Conservation (phyloP, 148 eudicot genomes). For the Suaeda aralocaspica region DNA sequence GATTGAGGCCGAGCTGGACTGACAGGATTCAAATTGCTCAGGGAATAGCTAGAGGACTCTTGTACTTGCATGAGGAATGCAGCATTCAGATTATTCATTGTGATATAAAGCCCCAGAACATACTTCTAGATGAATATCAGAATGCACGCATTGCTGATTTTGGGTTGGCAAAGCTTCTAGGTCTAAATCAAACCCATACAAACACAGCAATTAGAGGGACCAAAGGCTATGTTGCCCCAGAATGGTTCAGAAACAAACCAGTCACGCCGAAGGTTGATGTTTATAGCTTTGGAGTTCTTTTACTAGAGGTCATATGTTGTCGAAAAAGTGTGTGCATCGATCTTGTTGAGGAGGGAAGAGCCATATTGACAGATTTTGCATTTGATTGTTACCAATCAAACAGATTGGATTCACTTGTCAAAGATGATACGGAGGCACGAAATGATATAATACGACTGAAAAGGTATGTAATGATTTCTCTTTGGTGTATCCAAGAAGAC, state of each 20-base stretch:
- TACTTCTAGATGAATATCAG: constrained; percentile 45
- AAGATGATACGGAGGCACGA: constrained; percentile 16
- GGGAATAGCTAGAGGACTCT: constrained; percentile 43
- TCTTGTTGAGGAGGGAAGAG: neutral
- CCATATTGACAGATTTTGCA: constrained; percentile 40
- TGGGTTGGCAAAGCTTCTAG: constrained; percentile 56
- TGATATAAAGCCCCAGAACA: too few species aligned
- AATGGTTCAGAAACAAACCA: constrained; percentile 76
- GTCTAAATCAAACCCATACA: constrained; percentile 43
- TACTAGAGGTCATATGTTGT: too few species aligned
- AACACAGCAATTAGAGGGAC: constrained; percentile 52
- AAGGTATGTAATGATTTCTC: constrained; percentile 28
- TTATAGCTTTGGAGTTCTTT: too few species aligned
- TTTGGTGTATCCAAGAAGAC: constrained; percentile 52
- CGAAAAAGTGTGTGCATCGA: constrained; percentile 21
- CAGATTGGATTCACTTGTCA: constrained; percentile 17
- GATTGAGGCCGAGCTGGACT: constrained; percentile 37
- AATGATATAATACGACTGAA: neutral
- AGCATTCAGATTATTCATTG: too few species aligned
- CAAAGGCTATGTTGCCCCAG: constrained; percentile 69
- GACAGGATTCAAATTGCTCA: constrained; percentile 27
- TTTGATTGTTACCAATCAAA: constrained; percentile 34
- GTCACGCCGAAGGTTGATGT: too few species aligned
- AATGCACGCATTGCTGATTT: constrained; percentile 61
- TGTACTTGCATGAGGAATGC: too few species aligned